Base-by-base conservation (phyloP, 2,329 filamentous ascomycete genomes). In the Penicillium italicum region DNA sequence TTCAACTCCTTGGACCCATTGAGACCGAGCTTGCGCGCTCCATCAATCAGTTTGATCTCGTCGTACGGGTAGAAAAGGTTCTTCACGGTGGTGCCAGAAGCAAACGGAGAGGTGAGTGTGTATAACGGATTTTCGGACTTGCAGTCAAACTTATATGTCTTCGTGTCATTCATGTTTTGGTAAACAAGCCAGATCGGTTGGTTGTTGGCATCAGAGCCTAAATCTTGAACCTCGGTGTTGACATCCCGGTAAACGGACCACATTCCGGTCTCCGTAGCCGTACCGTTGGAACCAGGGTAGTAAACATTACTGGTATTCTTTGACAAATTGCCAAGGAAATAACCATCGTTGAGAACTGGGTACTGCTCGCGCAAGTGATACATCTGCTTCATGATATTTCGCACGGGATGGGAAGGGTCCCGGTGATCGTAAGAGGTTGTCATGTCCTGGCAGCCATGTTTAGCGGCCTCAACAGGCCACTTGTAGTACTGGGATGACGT, bases 41-140 rank as follows among this genome's bases (percentile, higher is more conserved):
- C 81, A 1, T 68, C 65, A 30, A 75, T 72, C 20, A 87, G 72
- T 0, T 70, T 77, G 54, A 80, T 74, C 58, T 82, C 77, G 22
- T 85, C 82, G 59, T 82, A 83, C 0, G 84, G 83, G 61, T 81
- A 81, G 68, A 88, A 85, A 16, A 88, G 66, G 61, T 86, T 86
- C 65, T 81, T 82, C 58, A 88, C 84, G 0, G 74, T 80, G 2
- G 77, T 80, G 9, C 77, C 79, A 3, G 70, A 64, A 10, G 75
- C 72, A 53, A 84, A 88, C 0, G 85, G 82, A 11, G 84, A 72
- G 22, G 86, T 73, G 38, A 87, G 74, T 4, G 81, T 79, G 9
- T 71, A 72, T 4, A 71, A 79, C 7, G 71, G 71, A 7, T 73
- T 65, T 10, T 74, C 70, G 28, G 76, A 70, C 14, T 63, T 70